Evolutionary conservation across 192 early-diverging fungal genomes (phyloP).

Genomic region (Coemansia sp.): DNA sequence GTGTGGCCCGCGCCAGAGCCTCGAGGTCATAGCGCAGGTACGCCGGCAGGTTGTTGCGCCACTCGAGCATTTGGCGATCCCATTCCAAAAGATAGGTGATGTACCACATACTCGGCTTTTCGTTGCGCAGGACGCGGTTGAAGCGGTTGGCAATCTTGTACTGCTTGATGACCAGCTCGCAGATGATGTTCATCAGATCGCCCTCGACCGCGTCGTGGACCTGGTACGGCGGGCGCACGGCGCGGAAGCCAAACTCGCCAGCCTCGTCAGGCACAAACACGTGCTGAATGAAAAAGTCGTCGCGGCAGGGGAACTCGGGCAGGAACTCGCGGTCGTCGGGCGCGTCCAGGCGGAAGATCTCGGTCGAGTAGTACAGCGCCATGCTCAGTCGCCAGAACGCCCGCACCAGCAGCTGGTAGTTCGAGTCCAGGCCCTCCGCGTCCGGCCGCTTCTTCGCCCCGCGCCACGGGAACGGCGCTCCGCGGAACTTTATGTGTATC

Average conservation of each 20-base stretch:
- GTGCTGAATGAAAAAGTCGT: constrained; percentile 39
- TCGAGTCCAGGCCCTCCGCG: constrained; percentile 24
- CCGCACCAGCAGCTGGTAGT: constrained; percentile 44
- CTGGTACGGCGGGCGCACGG: constrained; percentile 21
- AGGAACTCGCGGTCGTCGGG: constrained; percentile 48
- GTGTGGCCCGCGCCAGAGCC: constrained; percentile 32
- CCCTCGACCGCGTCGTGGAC: constrained; percentile 18
- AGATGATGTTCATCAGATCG: constrained; percentile 29
- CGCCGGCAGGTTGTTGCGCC: constrained; percentile 33
- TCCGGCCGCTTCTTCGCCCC: constrained; percentile 14
- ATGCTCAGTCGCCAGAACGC: constrained; percentile 45
- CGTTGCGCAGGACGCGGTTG: constrained; percentile 42
- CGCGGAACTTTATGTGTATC: constrained; percentile 38
- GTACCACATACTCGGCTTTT: constrained; percentile 31
- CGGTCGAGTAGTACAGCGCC: constrained; percentile 35
- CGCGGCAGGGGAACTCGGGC: constrained; percentile 38
- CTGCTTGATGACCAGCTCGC: constrained; percentile 39
- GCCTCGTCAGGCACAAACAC: constrained; percentile 34
- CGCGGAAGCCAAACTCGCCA: constrained; percentile 41
- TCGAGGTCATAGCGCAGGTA: constrained; percentile 27
- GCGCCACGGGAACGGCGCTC: constrained; percentile 44
- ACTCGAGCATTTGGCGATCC: constrained; percentile 48
- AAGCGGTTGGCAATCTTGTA: constrained; percentile 48
- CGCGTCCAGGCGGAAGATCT: constrained; percentile 45
- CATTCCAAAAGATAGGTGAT: constrained; percentile 44